Evolutionary conservation across 768 basidiomycete genomes (phyloP), one percentile per base, ranked within the genome.

Genomic region (Imleria badia): DNA sequence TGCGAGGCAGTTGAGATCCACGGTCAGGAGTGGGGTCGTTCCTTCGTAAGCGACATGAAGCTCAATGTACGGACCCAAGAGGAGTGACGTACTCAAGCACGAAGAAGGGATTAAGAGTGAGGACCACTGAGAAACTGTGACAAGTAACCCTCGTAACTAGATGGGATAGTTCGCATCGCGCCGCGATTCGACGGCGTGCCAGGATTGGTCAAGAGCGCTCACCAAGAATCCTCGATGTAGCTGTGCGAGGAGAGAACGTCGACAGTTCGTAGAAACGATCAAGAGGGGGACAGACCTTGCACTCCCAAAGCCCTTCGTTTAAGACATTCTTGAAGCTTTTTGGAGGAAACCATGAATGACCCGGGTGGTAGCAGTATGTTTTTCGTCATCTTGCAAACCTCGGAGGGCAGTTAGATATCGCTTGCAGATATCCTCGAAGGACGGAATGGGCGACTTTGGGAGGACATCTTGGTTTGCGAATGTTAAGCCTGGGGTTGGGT

Each of bases 141-240:
- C 40, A 97, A 78, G 65, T 97, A 96, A 34, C 89, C 91, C 72
- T 94, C 91, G 60, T 94, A 93, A 89, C 83, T 84, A n/a, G n/a
- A n/a, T n/a, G n/a, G n/a, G n/a, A n/a, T n/a, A n/a, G n/a, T n/a
- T n/a, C n/a, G n/a, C n/a, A 61, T 19, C 26, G 6, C 3, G 26
- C 26, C 3, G 6, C 6, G 6, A 26, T 26, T 3, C 3, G 26
- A 26, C 26, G 6, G 26, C 3, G 26, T 26, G 3, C 26, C 6
- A 26, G 26, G 26, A 26, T 26, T 26, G 6, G 19, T 26, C n/a
- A n/a, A 66, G 35, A 45, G 3, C 5, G 64, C 81, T 67, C 73
- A 91, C 93, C 96, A 97, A 72, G 97, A 98, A 63, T 97, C 95
- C 63, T 98, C 94, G 66, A 98, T 95, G 66, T 96, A 97, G 66